Percentiles rank a stretch among this genome's conserved stretches.
Evolutionary conservation across 2,329 filamentous ascomycete species (phyloP).

Genomic region (Aspergillus fischeri): DNA sequence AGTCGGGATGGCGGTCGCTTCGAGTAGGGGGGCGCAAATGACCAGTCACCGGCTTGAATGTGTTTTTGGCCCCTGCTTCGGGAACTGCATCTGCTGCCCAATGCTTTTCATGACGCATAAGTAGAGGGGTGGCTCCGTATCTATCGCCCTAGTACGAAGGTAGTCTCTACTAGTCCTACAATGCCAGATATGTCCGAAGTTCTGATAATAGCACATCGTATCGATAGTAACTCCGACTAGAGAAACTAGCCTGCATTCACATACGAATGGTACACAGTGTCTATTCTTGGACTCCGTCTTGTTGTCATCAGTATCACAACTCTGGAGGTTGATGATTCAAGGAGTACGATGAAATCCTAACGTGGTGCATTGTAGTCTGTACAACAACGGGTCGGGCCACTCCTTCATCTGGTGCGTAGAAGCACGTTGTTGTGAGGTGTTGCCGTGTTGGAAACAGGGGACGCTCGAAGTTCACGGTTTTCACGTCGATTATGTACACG

Average conservation of each 20-base stretch:
- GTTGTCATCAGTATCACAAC: not conserved
- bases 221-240: not conserved
- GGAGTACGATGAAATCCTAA: not conserved
- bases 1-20: not conserved
- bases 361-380: not conserved
- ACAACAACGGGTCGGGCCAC: not conserved
- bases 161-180: not conserved
- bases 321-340: not conserved
- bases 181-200: not conserved
- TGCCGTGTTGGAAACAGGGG: not conserved
- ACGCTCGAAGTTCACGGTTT: not conserved
- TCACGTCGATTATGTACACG: not conserved
- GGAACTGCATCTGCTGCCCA: conserved; percentile 15
- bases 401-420: not conserved
- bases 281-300: not conserved
- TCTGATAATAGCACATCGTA: not conserved
- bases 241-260: not conserved
- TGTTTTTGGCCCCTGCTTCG: conserved; percentile 21
- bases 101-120: not conserved
- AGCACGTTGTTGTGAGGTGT: not conserved
- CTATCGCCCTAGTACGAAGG: not conserved
- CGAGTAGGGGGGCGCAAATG: not conserved
- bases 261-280: not conserved
- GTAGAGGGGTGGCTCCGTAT: not conserved
- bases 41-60: conserved; percentile 1